Conservation (phyloP, 2,329 filamentous ascomycete genomes). For the Neopestalotiopsis sp. region DNA sequence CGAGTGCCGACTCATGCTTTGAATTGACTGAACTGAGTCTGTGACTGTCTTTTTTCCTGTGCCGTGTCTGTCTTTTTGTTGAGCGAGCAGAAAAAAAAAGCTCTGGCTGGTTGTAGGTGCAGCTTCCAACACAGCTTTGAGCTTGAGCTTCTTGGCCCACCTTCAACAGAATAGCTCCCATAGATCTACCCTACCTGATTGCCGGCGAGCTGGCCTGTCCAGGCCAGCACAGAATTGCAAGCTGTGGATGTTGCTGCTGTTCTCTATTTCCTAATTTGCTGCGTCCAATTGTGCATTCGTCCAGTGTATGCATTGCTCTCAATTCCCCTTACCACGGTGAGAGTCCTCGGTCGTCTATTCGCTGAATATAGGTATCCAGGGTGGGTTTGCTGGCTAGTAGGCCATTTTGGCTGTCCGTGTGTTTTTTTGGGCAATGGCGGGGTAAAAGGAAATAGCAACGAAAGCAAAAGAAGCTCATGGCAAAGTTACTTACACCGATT, state of each 20-base stretch:
- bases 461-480: conserved; percentile 3
- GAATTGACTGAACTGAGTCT: background rate
- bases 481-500: conserved; percentile 10
- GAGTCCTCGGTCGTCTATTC: background rate
- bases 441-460: conserved; percentile 8
- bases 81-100: background rate
- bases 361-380: background rate
- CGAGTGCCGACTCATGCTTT: background rate
- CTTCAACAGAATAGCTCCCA: background rate
- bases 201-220: background rate
- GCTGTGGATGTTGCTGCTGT: background rate
- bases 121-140: background rate
- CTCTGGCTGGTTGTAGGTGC: background rate
- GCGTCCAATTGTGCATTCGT: background rate
- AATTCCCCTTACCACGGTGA: background rate
- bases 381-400: background rate
- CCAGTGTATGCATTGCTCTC: background rate
- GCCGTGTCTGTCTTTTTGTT: background rate
- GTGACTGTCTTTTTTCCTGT: background rate
- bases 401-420: background rate
- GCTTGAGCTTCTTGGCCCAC: background rate
- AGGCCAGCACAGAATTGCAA: background rate
- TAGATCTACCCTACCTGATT: background rate
- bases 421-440: conserved; percentile 7
- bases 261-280: background rate